These are phyloP conservation scores for Golubevia sp. DNA, from an alignment of 1,284 basidiomycete species.

Conservation along the genomic window DNA sequence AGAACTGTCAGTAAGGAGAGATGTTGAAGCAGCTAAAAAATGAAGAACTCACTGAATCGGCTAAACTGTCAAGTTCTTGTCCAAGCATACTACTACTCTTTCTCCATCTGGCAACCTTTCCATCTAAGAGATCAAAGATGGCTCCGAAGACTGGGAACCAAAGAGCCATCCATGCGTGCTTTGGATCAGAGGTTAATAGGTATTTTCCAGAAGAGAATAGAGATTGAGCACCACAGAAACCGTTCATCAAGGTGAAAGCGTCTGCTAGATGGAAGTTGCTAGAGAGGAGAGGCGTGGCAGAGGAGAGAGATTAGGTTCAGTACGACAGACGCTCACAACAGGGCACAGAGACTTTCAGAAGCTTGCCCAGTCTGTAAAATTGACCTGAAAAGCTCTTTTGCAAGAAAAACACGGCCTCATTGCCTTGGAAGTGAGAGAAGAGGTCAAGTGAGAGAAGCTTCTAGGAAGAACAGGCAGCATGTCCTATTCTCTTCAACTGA, in stretches of 20 bases:
- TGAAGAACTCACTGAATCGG: constrained; percentile 75
- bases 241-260: constrained; percentile 99
- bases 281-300: too few species aligned
- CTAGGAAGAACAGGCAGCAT: too few species aligned
- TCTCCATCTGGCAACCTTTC: constrained; percentile 96
- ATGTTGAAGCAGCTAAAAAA: background rate
- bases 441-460: too few species aligned
- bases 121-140: constrained; percentile 96
- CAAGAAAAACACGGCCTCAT: too few species aligned
- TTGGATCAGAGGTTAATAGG: constrained; percentile 76
- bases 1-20: background rate
- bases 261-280: constrained; percentile 98
- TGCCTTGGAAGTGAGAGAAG: too few species aligned
- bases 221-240: constrained; percentile 95
- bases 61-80: constrained; percentile 95
- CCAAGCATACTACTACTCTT: constrained; percentile 95
- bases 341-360: too few species aligned
- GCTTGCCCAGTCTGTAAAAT: too few species aligned
- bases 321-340: too few species aligned
- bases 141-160: constrained; percentile 90
- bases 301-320: too few species aligned
- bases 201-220: constrained; percentile 91
- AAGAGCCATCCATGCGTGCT: constrained; percentile 73
- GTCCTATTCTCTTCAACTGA: too few species aligned
- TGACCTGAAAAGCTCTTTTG: too few species aligned